These are phyloP conservation scores for Acorus gramineus DNA, from an alignment of 106 monocot species.

Conservation along the genomic window DNA sequence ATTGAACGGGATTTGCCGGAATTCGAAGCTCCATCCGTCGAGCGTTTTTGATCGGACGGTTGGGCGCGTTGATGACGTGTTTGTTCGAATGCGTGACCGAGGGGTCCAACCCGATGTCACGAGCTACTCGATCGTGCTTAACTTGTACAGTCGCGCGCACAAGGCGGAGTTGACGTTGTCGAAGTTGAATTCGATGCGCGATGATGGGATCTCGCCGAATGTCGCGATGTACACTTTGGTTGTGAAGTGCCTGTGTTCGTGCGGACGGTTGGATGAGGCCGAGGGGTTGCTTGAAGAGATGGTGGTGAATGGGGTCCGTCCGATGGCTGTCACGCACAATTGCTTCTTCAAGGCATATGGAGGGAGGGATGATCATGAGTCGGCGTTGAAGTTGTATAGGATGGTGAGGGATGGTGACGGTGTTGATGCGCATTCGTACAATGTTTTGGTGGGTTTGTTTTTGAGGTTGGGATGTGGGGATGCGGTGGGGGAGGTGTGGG, in stretches of 20 bases:
- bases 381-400: slow-evolving; percentile 54
- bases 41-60: slow-evolving; percentile 67
- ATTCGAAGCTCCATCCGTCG: slow-evolving; percentile 74
- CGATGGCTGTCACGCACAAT: slow-evolving; percentile 71
- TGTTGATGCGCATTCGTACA: slow-evolving; percentile 71
- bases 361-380: slow-evolving; percentile 61
- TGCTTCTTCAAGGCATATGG: slow-evolving; percentile 96
- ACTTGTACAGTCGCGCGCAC: slow-evolving; percentile 91
- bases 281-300: slow-evolving; percentile 73
- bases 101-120: slow-evolving; percentile 88
- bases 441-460: slow-evolving; percentile 72
- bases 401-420: slow-evolving; percentile 45
- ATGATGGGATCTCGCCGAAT: slow-evolving; percentile 73
- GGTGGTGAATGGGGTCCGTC: slow-evolving; percentile 40
- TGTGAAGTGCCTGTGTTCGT: slow-evolving; percentile 84
- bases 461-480: slow-evolving; percentile 32
- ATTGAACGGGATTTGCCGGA: slow-evolving; percentile 76
- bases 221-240: slow-evolving; percentile 87
- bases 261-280: slow-evolving; percentile 80
- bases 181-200: slow-evolving; percentile 57
- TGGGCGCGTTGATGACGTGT: slow-evolving; percentile 37
- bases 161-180: slow-evolving; percentile 60
- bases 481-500: slow-evolving; percentile 59
- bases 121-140: slow-evolving; percentile 81
- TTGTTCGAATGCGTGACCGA: slow-evolving; percentile 55